phyloP scores from a whole-genome alignment of 73 alveolate species.

The Durusdinium trenchii region DNA sequence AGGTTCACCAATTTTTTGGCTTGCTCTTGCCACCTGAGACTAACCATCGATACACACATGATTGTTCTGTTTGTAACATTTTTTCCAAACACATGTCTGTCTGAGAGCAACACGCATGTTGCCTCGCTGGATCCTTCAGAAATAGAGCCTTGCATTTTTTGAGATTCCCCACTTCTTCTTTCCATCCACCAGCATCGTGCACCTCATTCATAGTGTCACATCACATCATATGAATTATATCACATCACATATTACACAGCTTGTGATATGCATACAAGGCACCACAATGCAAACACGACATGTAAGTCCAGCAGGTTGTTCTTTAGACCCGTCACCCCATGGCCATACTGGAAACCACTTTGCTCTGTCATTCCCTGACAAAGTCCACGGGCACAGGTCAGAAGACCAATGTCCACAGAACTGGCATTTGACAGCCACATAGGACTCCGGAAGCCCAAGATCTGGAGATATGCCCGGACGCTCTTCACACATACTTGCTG shows the following conservation, averaged over 20 bases:
- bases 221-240: background rate
- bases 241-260: too few relatives aligned
- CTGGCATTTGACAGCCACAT: background rate
- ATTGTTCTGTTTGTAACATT: background rate
- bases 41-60: background rate
- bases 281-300: background rate
- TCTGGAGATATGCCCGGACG: too few relatives aligned
- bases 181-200: conserved; percentile 12
- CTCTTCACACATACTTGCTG: too few relatives aligned
- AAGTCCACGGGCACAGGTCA: background rate
- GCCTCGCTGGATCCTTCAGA: background rate
- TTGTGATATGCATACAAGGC: background rate
- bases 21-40: conserved; percentile 14
- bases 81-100: background rate
- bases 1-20: background rate
- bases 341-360: background rate
- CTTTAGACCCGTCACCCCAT: background rate
- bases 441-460: background rate
- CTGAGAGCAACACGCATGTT: background rate
- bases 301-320: background rate
- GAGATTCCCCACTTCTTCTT: background rate
- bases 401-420: conserved; percentile 25
- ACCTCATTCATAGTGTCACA: background rate
- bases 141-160: background rate
- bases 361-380: background rate